These are phyloP conservation scores for Dendrobium chrysotoxum DNA, from an alignment of 106 monocot genomes.

Conservation along the genomic window DNA sequence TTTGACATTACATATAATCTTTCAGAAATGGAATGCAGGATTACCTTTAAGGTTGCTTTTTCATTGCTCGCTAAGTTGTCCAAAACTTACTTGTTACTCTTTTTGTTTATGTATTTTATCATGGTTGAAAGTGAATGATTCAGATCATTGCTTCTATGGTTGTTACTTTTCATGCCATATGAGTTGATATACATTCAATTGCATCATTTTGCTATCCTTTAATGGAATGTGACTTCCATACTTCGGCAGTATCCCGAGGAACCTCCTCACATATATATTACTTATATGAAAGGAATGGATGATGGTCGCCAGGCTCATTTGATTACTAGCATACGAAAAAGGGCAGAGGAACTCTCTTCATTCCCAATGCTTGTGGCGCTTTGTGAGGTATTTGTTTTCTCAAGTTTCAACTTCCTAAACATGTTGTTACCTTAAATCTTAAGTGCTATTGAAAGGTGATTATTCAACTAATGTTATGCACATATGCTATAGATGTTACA, in stretches of 20 bases:
- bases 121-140: background rate
- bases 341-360: constrained; percentile 63
- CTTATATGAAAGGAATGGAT: constrained; percentile 87
- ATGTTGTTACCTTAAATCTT: background rate
- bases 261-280: constrained; percentile 49
- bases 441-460: background rate
- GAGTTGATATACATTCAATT: background rate
- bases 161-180: background rate
- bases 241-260: constrained; percentile 65
- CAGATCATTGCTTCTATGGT: background rate
- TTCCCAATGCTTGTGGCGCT: constrained; percentile 75
- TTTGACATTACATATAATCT: background rate
- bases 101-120: background rate
- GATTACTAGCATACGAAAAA: constrained; percentile 34
- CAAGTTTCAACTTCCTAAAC: background rate
- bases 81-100: background rate
- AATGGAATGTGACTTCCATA: background rate
- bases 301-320: constrained; percentile 45
- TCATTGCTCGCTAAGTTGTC: background rate
- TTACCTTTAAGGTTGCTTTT: background rate
- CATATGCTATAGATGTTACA: background rate
- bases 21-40: background rate
- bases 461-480: background rate
- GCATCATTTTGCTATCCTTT: background rate
- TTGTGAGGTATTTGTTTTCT: constrained; percentile 58